Evolutionary conservation across 495 filamentous ascomycete genomes (phyloP).

Genomic region (Talaromyces thailandensis): DNA sequence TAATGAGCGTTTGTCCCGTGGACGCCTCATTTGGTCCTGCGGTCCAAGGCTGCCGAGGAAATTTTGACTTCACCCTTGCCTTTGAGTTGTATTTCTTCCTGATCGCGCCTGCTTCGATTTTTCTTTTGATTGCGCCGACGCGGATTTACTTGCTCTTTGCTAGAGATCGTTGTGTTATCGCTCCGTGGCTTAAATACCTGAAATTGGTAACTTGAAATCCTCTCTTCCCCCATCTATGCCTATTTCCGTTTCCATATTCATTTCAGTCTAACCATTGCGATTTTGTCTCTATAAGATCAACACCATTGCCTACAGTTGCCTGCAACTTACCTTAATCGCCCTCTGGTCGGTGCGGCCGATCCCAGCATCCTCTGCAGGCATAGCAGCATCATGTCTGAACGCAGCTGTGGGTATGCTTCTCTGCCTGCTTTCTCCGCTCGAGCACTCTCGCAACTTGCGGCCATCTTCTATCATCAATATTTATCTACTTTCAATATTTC

Average conservation of each 20-base stretch:
- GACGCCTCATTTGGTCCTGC: neutral
- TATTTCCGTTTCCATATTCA: neutral
- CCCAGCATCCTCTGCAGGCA: neutral
- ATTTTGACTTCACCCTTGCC: constrained; percentile 2
- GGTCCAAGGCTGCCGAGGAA: constrained; percentile 1
- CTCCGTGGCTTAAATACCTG: neutral
- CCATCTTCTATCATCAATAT: neutral
- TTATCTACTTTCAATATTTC: neutral
- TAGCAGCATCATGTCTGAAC: constrained; percentile 3
- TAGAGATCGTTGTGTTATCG: neutral
- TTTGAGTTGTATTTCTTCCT: constrained; percentile 1
- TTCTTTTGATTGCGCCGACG: neutral
- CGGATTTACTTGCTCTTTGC: constrained; percentile 2
- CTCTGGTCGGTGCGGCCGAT: neutral
- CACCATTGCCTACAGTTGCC: neutral
- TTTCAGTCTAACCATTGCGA: neutral
- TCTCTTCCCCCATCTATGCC: neutral
- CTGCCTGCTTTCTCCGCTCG: neutral
- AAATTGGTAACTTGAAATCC: neutral
- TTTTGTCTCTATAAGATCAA: neutral
- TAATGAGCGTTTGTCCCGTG: neutral
- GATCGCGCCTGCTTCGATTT: neutral
- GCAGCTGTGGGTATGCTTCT: neutral
- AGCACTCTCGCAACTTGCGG: neutral
- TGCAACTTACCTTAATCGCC: constrained; percentile 1